Conservation (phyloP, 2,329 filamentous ascomycete species). For the Trichoderma citrinoviride region DNA sequence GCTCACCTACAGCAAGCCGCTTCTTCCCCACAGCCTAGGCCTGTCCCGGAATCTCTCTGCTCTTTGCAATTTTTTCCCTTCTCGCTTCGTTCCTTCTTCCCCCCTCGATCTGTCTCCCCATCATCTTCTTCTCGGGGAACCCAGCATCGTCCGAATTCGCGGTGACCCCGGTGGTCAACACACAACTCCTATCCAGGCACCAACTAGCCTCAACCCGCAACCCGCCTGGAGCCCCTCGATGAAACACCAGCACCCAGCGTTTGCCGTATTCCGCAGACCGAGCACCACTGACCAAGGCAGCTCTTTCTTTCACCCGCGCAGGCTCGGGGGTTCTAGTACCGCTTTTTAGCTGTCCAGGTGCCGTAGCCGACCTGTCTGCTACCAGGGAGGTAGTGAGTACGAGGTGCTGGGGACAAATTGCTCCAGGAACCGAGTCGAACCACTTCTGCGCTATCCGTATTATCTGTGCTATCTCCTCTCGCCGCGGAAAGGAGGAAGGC, state of each 20-base stretch:
- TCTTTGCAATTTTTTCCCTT: neutral
- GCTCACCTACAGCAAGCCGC: slow-evolving; percentile 2
- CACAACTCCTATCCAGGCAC: slow-evolving; percentile 1
- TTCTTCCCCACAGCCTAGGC: slow-evolving; percentile 17
- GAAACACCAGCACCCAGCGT: slow-evolving; percentile 26
- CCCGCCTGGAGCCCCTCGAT: slow-evolving; percentile 27
- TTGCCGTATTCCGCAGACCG: slow-evolving; percentile 23
- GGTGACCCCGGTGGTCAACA: neutral
- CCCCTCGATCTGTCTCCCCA: neutral
- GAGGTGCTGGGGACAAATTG: neutral
- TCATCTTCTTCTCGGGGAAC: neutral
- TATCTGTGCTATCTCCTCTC: neutral
- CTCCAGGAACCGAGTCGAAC: slow-evolving; percentile 6
- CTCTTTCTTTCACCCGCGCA: slow-evolving; percentile 7
- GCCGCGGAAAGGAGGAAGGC: slow-evolving; percentile 18
- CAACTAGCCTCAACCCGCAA: slow-evolving; percentile 26
- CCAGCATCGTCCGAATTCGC: neutral
- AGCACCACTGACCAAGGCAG: slow-evolving; percentile 19
- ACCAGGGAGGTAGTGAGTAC: neutral
- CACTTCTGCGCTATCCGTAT: slow-evolving; percentile 6
- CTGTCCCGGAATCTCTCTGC: neutral
- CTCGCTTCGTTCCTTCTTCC: neutral
- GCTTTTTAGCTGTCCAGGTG: neutral
- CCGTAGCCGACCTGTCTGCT: neutral
- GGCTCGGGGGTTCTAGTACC: neutral